Base-by-base conservation (phyloP, 1,284 basidiomycete species). In the Entoloma clypeatum region DNA sequence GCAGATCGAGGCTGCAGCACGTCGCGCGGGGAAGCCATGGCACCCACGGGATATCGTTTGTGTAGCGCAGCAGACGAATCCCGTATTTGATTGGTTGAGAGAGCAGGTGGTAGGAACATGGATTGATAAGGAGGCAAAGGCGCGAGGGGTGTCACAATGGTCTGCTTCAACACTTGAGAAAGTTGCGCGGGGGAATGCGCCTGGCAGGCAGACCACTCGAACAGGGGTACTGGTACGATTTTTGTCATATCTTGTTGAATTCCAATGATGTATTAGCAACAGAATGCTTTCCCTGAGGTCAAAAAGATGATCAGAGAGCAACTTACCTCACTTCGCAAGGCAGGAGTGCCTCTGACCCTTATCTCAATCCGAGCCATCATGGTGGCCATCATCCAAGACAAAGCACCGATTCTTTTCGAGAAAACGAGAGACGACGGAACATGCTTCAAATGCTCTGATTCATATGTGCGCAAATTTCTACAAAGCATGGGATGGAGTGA, bases 401-500 rank as follows among this genome's bases (percentile, higher is more conserved):
- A 19, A 1, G 33, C 23, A n/a, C 51, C 48, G 5, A 24, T 45
- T 3, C 29, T 56, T 9, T 46, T 56, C 31, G 27, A 31, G 1
- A 31, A 18, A 1, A 16, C 13, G 5, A 36, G 13, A 1, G 22
- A 19, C 19, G 49, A 56, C 44, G 50, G 54, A 1, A 39, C 46
- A 3, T 13, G 21, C 2, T 56, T 56, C 44, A 10, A 23, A 9
- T 41, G 39, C 31, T 53, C 49, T 0, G 52, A 56, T 14, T 2
- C 40, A 3, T 56, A 41, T 36, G 43, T 56, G 3, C 26, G 39
- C 8, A 47, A 49, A 10, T 61, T 45, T 22, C 41, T 63, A 16
- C 47, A 51, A 5, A 30, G 49, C n/a, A 25, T 64, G 26, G 46
- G 46, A 4, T 64, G 61, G 61, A 51, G 49, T n/a, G 11, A 46